These are phyloP conservation scores for Apiospora pterosperma DNA, from an alignment of 2,329 filamentous ascomycete species.

Conservation along the genomic window DNA sequence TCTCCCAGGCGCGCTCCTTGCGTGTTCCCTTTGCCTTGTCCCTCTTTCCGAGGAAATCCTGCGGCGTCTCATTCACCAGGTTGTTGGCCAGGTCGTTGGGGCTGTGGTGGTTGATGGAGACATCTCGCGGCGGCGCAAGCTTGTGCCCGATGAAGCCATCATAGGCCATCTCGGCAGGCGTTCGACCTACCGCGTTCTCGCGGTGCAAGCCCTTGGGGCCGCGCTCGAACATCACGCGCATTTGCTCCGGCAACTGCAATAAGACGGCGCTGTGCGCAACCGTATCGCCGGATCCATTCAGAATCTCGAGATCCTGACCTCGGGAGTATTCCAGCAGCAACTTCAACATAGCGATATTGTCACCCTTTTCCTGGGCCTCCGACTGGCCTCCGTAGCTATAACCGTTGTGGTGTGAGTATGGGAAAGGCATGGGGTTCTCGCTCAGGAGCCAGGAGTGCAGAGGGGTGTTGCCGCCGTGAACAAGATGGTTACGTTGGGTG, in stretches of 20 bases:
- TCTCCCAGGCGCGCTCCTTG: slow-evolving; percentile 10
- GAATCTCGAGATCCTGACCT: slow-evolving; percentile 52
- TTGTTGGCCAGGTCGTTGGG: neutral
- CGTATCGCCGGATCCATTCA: slow-evolving; percentile 65
- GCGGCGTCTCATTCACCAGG: neutral
- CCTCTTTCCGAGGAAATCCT: neutral
- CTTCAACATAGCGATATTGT: slow-evolving; percentile 39
- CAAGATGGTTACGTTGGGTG: slow-evolving; percentile 51
- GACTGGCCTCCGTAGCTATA: slow-evolving; percentile 10
- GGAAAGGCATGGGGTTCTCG: slow-evolving; percentile 9
- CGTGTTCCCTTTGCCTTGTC: neutral
- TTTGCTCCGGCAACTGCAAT: slow-evolving; percentile 30
- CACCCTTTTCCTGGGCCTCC: slow-evolving; percentile 18
- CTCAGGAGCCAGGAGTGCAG: slow-evolving; percentile 56
- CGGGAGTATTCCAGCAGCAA: slow-evolving; percentile 53
- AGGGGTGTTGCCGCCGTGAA: slow-evolving; percentile 57
- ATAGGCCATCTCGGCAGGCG: slow-evolving; percentile 64
- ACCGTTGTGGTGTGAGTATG: slow-evolving; percentile 1
- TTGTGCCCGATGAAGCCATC: slow-evolving; percentile 45
- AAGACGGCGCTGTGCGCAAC: slow-evolving; percentile 56
- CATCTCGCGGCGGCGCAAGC: slow-evolving; percentile 22
- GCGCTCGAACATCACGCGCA: slow-evolving; percentile 47
- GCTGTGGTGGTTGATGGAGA: slow-evolving; percentile 5
- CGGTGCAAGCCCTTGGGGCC: slow-evolving; percentile 59
- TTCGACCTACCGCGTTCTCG: slow-evolving; percentile 75